Evolutionary conservation across 495 filamentous ascomycete species (phyloP), one percentile per base, ranked within the genome.

Genomic region (Stereocaulon alpinum): DNA sequence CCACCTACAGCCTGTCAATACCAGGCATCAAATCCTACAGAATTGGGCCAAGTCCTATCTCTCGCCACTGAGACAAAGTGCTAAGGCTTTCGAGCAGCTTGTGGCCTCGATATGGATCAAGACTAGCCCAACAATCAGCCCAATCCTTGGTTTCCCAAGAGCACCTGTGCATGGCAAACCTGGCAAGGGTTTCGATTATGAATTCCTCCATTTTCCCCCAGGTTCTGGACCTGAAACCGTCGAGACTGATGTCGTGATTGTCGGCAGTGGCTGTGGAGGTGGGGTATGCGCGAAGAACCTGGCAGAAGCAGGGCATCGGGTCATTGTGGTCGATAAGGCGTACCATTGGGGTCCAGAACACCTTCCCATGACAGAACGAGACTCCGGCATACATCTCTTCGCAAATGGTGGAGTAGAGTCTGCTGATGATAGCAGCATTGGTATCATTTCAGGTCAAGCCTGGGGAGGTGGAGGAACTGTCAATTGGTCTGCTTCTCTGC

Each of bases 251-350:
- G 83, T 94, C 2, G 83, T 94, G 17, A 82, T 96, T 60, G 78
- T 96, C 6, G 91, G 91, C 9, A 91, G 86, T 54, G 91, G 91
- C 18, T 92, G 87, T 64, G 91, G 91, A 52, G 90, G 87, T n/a
- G 87, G 77, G 0, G 90, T 95, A 0, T 80, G 79, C 32, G 90
- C 91, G 14, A 90, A 90, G 71, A 86, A 85, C 29, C 73, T 96
- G 5, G 83, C 90, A 12, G 83, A 89, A 64, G 86, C 81, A 3
- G 87, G 83, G n/a, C 71, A 86, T 52, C 73, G 73, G 9, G 89
- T 95, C 22, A 68, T 95, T 4, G 89, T 96, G 0, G 83, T 92
- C 4, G 91, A 96, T 48, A 93, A 92, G 66, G 79, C 80, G 2
- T 85, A 87, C 63, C 81, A 90, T 53, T 93, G 87, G 69, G 73